Conservation (phyloP, 768 basidiomycete species). For the Dioszegia crocea region DNA sequence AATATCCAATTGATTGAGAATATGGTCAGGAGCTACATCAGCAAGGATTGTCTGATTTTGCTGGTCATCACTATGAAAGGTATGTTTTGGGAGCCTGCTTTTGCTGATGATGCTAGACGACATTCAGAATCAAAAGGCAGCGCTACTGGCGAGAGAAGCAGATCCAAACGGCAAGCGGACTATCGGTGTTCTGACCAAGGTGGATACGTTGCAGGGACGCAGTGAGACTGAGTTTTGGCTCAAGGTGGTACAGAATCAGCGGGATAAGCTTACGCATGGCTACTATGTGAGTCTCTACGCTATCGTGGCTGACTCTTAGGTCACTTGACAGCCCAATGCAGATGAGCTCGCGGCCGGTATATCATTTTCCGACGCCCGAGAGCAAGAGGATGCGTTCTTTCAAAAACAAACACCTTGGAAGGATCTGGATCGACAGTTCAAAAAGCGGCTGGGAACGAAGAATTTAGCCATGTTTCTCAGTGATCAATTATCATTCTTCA, state of each 20-base stretch:
- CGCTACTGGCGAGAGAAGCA: conserved; percentile 56
- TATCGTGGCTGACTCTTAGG: conserved; percentile 51
- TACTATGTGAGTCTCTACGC: conserved; percentile 53
- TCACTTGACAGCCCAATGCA: conserved; percentile 8
- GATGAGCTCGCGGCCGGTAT: conserved; percentile 2
- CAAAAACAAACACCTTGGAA: background rate
- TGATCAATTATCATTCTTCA: background rate
- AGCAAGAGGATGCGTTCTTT: conserved; percentile 5
- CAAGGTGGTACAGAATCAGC: conserved; percentile 12
- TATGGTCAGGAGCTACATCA: conserved; percentile 56
- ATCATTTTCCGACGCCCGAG: background rate
- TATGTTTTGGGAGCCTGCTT: conserved; percentile 33
- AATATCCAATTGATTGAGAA: conserved; percentile 53
- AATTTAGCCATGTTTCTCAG: conserved; percentile 1
- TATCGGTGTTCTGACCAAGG: conserved; percentile 71
- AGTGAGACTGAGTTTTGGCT: conserved; percentile 43
- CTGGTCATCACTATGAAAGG: conserved; percentile 66
- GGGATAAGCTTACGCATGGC: conserved; percentile 8
- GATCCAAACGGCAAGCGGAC: conserved; percentile 61
- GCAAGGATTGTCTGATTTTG: conserved; percentile 59
- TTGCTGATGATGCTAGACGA: conserved; percentile 56
- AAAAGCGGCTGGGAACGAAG: conserved; percentile 2
- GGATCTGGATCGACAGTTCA: background rate
- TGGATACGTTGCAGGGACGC: conserved; percentile 58
- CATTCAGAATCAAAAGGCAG: conserved; percentile 62